Conservation (phyloP, 2,329 filamentous ascomycete genomes). For the Mollisiaceae sp. region DNA sequence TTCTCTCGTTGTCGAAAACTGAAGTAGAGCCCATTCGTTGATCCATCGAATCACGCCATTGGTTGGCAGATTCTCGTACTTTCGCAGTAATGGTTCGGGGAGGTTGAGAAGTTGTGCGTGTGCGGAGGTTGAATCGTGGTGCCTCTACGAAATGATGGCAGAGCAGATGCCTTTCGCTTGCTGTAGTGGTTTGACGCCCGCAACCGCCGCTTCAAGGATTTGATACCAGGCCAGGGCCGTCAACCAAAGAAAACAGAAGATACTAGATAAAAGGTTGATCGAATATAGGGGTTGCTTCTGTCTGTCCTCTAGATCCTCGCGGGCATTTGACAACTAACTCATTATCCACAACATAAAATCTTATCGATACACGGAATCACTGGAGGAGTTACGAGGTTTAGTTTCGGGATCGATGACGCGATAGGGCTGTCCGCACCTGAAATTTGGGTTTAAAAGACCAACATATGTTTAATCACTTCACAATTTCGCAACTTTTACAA, state of each 20-base stretch:
- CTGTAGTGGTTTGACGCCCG: constrained; percentile 1
- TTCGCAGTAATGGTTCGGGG: constrained; percentile 5
- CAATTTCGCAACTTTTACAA: neutral
- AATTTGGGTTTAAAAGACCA: no score
- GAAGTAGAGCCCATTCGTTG: constrained; percentile 35
- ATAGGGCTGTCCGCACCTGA: neutral
- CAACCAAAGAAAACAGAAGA: neutral
- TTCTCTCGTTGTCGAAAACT: constrained; percentile 32
- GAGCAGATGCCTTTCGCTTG: neutral
- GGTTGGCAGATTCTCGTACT: constrained; percentile 27
- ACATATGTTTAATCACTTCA: no score
- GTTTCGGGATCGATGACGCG: neutral
- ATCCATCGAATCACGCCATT: constrained; percentile 37
- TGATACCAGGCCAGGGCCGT: no score
- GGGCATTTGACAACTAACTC: neutral
- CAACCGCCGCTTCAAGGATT: constrained; percentile 1
- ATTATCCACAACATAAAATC: neutral
- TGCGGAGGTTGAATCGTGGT: neutral
- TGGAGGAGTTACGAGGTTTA: neutral
- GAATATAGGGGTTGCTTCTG: neutral
- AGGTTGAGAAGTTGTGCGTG: neutral
- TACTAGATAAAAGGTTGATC: neutral
- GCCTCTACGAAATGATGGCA: neutral
- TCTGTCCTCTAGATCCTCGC: neutral
- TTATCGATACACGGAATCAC: neutral